Base-by-base conservation (phyloP, 2,329 filamentous ascomycete genomes). In the Xylariomycetidae sp. region DNA sequence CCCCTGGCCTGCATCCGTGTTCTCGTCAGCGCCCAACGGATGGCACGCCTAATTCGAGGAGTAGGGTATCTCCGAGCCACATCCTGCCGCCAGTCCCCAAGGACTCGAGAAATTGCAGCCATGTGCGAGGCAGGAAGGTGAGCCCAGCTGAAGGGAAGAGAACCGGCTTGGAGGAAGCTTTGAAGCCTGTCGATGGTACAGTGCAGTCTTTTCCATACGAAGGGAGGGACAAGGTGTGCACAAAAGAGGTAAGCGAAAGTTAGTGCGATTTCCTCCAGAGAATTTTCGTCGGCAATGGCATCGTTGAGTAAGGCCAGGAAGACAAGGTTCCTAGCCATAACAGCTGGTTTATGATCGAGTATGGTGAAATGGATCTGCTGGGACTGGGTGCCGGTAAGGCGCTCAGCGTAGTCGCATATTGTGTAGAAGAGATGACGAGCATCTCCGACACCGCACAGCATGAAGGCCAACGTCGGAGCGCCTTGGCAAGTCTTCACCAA, bases 361-460 rank as follows among this genome's bases (percentile, higher is more conserved):
- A 43, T 35, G 1, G 42, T 45, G 13, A 44, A 30, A 20, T 45
- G 40, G 14, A 44, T 19, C 25, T 42, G 38, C 30, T 42, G 41
- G 6, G 31, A 4, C 10, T 17, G 24, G 13, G 31, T 34, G 5
- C 24, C 32, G 13, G 10, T 24, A 16, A 26, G 13, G 35, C 39
- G 8, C n/a, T n/a, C n/a, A n/a, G n/a, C n/a, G n/a, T n/a, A n/a
- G n/a, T n/a, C 22, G 4, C 5, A 32, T 3, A 42, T 19, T 12
- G 45, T 46, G 18, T 39, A 34, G 34, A 44, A 48, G 23, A 46
- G 29, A 26, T 40, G 26, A 13, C 45, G 43, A 17, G 38, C 40
- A 31, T 47, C 44, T 2, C 35, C 34, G 10, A 40, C 15, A 15
- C 40, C 40, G 29, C 43, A 42, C 19, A 48, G 32, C 43, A 46